These are phyloP conservation scores for Elsinoe australis DNA, from an alignment of 2,329 filamentous ascomycete species.

Conservation along the genomic window DNA sequence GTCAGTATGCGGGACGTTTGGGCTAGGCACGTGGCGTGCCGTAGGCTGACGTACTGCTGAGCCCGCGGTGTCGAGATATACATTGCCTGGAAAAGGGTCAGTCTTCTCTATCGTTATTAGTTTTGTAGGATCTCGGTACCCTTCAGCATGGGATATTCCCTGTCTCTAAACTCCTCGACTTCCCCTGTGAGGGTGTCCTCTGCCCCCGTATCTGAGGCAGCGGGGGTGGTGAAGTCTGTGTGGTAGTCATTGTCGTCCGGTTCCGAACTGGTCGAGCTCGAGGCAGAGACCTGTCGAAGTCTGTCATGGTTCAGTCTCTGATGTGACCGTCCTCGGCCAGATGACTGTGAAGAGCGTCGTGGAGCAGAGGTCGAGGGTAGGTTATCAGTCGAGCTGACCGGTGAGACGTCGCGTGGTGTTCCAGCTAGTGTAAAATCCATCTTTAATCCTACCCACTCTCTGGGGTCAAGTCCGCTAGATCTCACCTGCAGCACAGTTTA, in stretches of 20 bases:
- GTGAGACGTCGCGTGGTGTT: slow-evolving; percentile 3
- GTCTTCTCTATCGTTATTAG: no score
- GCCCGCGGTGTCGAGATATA: slow-evolving; percentile 91
- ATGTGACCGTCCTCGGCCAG: slow-evolving; percentile 1
- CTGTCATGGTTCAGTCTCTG: background rate
- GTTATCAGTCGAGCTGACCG: slow-evolving; percentile 14
- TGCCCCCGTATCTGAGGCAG: slow-evolving; percentile 26
- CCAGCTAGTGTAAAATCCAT: slow-evolving; percentile 4
- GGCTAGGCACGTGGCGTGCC: no score
- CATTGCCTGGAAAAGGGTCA: slow-evolving; percentile 20
- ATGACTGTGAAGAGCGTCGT: slow-evolving; percentile 2
- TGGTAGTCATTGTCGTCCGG: slow-evolving; percentile 27
- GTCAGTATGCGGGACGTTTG: no score
- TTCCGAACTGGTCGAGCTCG: slow-evolving; percentile 26
- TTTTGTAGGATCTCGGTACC: no score
- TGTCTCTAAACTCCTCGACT: slow-evolving; percentile 34
- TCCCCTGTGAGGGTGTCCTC: slow-evolving; percentile 31
- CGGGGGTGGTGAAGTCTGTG: slow-evolving; percentile 32
- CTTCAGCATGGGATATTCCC: slow-evolving; percentile 38
- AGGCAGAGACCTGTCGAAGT: slow-evolving; percentile 25
- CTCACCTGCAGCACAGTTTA: no score
- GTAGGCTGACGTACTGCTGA: slow-evolving; percentile 58
- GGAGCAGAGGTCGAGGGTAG: background rate
- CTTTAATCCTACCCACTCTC: background rate
- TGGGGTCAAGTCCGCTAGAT: no score